Conservation (phyloP, 495 filamentous ascomycete genomes). For the Talaromyces nanjingensis region DNA sequence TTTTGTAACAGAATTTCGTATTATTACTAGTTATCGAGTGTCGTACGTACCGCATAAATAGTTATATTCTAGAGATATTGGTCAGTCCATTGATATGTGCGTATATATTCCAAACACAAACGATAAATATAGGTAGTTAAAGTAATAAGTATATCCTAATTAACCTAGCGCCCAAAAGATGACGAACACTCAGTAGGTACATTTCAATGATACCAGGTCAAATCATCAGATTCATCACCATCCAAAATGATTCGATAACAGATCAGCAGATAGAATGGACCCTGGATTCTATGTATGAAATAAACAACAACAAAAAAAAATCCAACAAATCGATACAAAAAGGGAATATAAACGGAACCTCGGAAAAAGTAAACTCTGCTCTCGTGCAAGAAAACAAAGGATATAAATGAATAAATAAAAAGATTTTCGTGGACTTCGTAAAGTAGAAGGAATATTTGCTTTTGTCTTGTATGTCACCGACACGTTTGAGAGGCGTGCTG, state of each 20-base stretch:
- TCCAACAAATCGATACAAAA: background rate
- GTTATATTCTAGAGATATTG: too few relatives aligned
- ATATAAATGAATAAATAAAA: background rate
- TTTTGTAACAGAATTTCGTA: too few relatives aligned
- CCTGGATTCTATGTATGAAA: background rate
- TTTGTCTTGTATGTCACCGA: background rate
- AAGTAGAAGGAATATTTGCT: background rate
- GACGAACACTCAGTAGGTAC: background rate
- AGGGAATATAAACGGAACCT: background rate
- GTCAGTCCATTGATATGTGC: too few relatives aligned
- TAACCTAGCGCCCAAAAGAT: background rate
- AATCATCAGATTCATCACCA: background rate
- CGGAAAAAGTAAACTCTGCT: background rate
- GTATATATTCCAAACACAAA: background rate
- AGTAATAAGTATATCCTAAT: background rate
- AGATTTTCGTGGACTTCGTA: slow-evolving; percentile 1
- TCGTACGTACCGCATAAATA: too few relatives aligned
- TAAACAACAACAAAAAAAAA: background rate
- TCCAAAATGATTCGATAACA: background rate
- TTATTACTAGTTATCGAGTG: too few relatives aligned
- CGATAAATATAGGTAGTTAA: background rate
- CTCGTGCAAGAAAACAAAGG: background rate
- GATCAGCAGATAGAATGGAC: background rate
- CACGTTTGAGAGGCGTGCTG: background rate
- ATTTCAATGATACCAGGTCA: background rate